A percentile compares a stretch with the other conserved stretches of the same genome.
Conservation (phyloP, 1,284 basidiomycete genomes). For the Spongispora temasekensis region DNA sequence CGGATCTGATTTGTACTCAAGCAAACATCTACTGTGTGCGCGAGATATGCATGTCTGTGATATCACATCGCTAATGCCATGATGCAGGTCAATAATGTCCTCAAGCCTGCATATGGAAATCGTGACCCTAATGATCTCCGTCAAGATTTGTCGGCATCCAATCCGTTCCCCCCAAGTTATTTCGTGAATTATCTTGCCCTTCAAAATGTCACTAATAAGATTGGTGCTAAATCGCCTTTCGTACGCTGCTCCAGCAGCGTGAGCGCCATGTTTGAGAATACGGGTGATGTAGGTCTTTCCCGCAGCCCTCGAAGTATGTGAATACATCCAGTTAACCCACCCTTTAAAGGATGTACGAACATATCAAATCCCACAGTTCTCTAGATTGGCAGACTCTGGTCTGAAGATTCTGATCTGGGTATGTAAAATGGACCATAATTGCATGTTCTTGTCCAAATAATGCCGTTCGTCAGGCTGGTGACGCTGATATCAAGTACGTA, state of each 20-base stretch:
- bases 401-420: slow-evolving; percentile 65
- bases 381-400: slow-evolving; percentile 51
- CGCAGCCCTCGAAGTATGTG: slow-evolving; percentile 11
- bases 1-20: slow-evolving; percentile 48
- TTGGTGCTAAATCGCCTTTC: slow-evolving; percentile 61
- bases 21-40: slow-evolving; percentile 62
- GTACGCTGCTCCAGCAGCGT: too few species aligned
- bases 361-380: slow-evolving; percentile 53
- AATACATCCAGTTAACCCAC: slow-evolving; percentile 3
- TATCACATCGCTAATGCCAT: neutral
- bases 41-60: neutral
- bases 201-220: slow-evolving; percentile 39
- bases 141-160: slow-evolving; percentile 54
- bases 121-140: slow-evolving; percentile 57
- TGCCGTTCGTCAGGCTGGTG: slow-evolving; percentile 50
- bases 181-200: slow-evolving; percentile 49
- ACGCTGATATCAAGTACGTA: slow-evolving; percentile 62
- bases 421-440: slow-evolving; percentile 10
- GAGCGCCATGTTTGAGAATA: slow-evolving; percentile 45
- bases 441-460: neutral
- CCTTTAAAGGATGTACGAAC: slow-evolving; percentile 51
- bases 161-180: slow-evolving; percentile 57
- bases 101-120: slow-evolving; percentile 50
- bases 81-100: slow-evolving; percentile 47
- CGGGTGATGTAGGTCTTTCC: slow-evolving; percentile 35